Evolutionary conservation across 78 protist species (phyloP).

Genomic region (Dictyostelium citrinum): DNA sequence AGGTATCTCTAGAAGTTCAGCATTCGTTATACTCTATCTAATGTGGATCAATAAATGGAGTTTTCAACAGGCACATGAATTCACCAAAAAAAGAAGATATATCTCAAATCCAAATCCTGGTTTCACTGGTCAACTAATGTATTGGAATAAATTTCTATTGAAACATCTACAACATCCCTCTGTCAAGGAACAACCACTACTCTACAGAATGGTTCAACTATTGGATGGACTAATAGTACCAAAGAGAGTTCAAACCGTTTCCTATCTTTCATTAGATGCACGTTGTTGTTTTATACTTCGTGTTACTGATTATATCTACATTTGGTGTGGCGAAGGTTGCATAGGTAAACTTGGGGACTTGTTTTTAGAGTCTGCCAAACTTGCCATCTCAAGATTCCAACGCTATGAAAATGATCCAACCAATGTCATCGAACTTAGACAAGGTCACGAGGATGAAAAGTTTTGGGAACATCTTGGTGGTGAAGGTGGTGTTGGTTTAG

Average conservation of each 20-base stretch:
- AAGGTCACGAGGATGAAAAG: conserved; percentile 29
- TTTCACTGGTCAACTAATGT: conserved; percentile 65
- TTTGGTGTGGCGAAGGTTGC: conserved; percentile 62
- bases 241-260: not conserved
- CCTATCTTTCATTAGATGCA: conserved; percentile 42
- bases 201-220: conserved; percentile 57
- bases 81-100: conserved; percentile 31
- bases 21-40: conserved; percentile 54
- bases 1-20: conserved; percentile 72
- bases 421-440: conserved; percentile 8
- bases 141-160: conserved; percentile 19
- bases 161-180: not conserved
- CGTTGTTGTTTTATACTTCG: conserved; percentile 56
- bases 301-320: not conserved
- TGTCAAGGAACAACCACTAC: not conserved
- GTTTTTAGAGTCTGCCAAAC: conserved; percentile 31
- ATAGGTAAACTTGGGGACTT: not conserved
- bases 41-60: conserved; percentile 70
- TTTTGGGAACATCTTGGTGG: conserved; percentile 49
- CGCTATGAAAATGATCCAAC: conserved; percentile 16
- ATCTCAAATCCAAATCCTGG: conserved; percentile 81
- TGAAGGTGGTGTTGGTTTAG: conserved; percentile 25
- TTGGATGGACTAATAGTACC: conserved; percentile 33
- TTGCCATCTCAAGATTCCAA: conserved; percentile 33
- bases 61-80: conserved; percentile 29